Conservation (phyloP, 2,329 filamentous ascomycete species). For the Penicillium freii region DNA sequence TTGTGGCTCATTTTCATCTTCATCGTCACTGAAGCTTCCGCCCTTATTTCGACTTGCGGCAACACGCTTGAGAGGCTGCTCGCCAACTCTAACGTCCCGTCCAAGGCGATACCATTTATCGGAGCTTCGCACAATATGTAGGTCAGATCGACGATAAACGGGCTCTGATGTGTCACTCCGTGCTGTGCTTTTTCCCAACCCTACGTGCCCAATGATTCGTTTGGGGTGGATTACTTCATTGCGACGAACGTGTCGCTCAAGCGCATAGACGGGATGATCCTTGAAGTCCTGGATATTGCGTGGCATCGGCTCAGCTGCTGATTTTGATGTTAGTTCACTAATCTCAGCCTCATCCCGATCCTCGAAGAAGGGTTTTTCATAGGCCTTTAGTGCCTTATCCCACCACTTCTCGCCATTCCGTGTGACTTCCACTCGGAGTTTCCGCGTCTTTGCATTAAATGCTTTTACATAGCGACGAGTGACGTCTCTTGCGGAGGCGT, state of each 20-base stretch:
- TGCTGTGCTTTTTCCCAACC: constrained; percentile 44
- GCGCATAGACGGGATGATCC: constrained; percentile 75
- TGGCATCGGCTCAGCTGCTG: constrained; percentile 78
- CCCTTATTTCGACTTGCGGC: constrained; percentile 46
- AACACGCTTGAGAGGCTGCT: constrained; percentile 78
- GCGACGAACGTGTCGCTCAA: constrained; percentile 78
- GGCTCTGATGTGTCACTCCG: constrained; percentile 62
- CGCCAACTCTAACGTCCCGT: constrained; percentile 70
- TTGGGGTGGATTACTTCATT: constrained; percentile 79
- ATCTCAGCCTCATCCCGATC: constrained; percentile 84
- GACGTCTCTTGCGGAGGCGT: constrained; percentile 76
- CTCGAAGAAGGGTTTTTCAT: constrained; percentile 44
- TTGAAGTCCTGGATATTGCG: constrained; percentile 85
- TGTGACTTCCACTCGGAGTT: constrained; percentile 70
- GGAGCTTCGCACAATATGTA: constrained; percentile 71
- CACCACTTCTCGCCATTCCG: constrained; percentile 58
- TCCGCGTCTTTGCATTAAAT: constrained; percentile 86
- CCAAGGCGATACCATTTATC: constrained; percentile 92
- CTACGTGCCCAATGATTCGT: constrained; percentile 73
- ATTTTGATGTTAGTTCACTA: constrained; percentile 67
- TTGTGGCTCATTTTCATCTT: constrained; percentile 47
- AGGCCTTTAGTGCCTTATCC: constrained; percentile 45
- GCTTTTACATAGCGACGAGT: constrained; percentile 84
- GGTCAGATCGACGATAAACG: constrained; percentile 79
- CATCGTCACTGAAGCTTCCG: constrained; percentile 36